A percentile compares a stretch with the other conserved stretches of the same genome.
phyloP scores from a whole-genome alignment of 106 monocot species.

The Platanthera zijinensis region DNA sequence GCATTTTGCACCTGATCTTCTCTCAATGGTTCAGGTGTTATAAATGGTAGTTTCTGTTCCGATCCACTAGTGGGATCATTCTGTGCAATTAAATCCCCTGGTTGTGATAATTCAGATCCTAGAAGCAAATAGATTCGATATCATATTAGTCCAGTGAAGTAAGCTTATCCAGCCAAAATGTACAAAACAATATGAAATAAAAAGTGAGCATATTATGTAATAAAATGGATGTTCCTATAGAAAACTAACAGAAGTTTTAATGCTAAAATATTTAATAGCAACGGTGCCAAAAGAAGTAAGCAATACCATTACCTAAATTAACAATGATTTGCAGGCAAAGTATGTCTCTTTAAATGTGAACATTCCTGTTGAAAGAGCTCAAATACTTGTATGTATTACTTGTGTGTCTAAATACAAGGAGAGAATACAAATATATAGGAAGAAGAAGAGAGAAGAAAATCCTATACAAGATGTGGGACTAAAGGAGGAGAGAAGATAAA shows the following conservation, averaged over 20 bases:
- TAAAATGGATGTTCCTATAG: not conserved
- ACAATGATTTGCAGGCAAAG: not conserved
- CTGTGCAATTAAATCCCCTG: conserved; percentile 10
- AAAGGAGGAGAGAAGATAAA: no score
- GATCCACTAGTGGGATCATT: conserved; percentile 27
- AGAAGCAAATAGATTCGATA: not conserved
- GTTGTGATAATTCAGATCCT: conserved; percentile 20
- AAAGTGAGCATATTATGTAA: not conserved
- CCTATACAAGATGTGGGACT: no score
- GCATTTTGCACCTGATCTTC: conserved; percentile 98
- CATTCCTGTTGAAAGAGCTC: no score
- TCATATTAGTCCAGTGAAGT: not conserved
- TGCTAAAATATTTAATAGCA: not conserved
- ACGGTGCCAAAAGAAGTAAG: no score
- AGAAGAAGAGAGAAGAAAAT: no score
- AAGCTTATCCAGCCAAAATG: not conserved
- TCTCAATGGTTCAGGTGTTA: conserved; percentile 48
- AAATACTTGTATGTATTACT: no score
- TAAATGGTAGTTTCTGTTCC: conserved; percentile 28
- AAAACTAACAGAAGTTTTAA: not conserved
- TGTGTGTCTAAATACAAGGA: no score
- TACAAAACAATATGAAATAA: not conserved
- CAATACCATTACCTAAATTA: no score
- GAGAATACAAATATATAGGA: no score
- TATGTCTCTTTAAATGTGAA: not conserved